Evolutionary conservation across 108 stramenopile genomes (phyloP), one percentile per base, ranked within the genome.

Genomic region (Discostella stelligeroides): DNA sequence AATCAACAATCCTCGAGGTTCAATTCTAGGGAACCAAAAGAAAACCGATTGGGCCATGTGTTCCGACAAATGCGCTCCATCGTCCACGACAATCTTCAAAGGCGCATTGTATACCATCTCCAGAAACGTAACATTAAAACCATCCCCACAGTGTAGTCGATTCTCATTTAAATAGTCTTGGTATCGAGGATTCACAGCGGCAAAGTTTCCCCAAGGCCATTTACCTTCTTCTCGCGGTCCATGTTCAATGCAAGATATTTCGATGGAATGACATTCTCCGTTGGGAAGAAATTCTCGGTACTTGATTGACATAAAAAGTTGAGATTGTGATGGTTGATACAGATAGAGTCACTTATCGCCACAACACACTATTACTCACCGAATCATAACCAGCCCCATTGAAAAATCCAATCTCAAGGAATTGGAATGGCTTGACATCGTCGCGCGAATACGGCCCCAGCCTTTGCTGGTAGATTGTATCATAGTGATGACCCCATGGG

Each of bases 141-240:
- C 86, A 66, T 87, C 86, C n/a, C 82, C 84, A 56, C 86, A 87
- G 64, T 87, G 86, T 53, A 84, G 50, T 47, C 73, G 65, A 68
- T 79, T 60, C 14, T 57, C 70, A 5, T 74, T 73, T 21, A 84
- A 51, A 21, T 80, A 63, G 38, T 59, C 47, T 54, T 84, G 55
- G 42, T 84, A 86, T 8, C 60, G 30, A 29, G 51, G 50, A 38
- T 69, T 70, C n/a, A 79, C 68, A 17, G 73, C 68, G 0, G 85
- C 85, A 72, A 84, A 86, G 39, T 84, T 86, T 4, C 69, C 85
- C 64, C 66, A 67, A 20, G 85, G 85, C 85, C 85, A 86, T 43
- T 86, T 86, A 4, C 83, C 83, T 47, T 86, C 85, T 6, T 57
- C 42, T 10, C 83, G 62, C 3, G 83, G 83, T 0, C 85, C 85